Base-by-base conservation (phyloP, 1,139 yeast genomes). In the Nakaseomyces bracarensis region DNA sequence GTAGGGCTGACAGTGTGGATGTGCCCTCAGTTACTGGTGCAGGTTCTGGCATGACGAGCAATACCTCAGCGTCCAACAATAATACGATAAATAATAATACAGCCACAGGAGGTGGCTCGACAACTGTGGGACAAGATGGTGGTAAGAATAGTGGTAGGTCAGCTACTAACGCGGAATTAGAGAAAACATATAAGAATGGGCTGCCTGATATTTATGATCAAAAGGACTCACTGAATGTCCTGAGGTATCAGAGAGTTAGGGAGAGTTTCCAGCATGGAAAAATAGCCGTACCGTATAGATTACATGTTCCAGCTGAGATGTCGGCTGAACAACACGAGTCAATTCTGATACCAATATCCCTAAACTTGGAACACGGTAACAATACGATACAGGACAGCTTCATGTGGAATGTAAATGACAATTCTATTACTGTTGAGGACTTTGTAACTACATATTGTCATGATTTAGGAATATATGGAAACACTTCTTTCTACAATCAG, bases 401-500 rank as follows among this genome's bases (percentile, higher is more conserved):
- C 54, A 73, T 89, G 74, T 91, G 98, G 98, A 87, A 91, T 57
- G 57, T 84, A 37, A 79, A 81, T 55, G 97, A 91, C 57, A 66
- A 76, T 3, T 67, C 82, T 23, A 69, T 89, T 19, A 80, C 95
- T 0, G 96, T 97, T 0, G 85, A 80, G 46, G 79, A 79, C 49
- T 89, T 89, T 66, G 91, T 96, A 0, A 69, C 74, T 21, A 74
- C 86, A 23, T 73, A 89, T 49, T 80, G 94, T 55, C 75, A 75
- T 42, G 99, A 91, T 52, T 69, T 91, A 50, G 96, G 87, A 47
- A 70, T 93, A 37, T 86, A 93, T 2, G 70, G 65, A 31, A 63
- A 73, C 9, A 54, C 57, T 7, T 63, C 66, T 3, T 72, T 78
- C 56, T 82, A 82, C 45, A 67, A 73, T 37, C 83, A 77, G 49